phyloP scores from a whole-genome alignment of 257 asterid species.

The Solanum megistacrolobum region DNA sequence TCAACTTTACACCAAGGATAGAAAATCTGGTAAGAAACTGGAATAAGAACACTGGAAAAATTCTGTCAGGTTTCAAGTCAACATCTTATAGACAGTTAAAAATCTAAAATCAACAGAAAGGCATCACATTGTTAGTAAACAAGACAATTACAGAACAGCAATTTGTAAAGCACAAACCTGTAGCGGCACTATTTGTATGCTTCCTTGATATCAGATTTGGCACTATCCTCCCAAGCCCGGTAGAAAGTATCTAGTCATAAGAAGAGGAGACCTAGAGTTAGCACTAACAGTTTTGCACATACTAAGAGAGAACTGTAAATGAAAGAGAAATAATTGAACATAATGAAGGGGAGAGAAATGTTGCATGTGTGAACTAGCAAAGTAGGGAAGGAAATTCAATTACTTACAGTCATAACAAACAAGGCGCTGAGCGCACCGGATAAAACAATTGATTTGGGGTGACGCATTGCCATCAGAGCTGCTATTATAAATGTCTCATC shows the following conservation, averaged over 20 bases:
- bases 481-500: conserved; percentile 97
- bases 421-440: conserved; percentile 97
- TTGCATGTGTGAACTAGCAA: neutral
- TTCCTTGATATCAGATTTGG: conserved; percentile 94
- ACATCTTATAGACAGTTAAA: neutral
- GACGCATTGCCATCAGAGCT: conserved; percentile 99
- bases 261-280: conserved; percentile 4
- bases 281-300: neutral
- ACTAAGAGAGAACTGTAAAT: neutral
- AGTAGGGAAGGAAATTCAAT: neutral
- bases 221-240: conserved; percentile 96
- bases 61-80: neutral
- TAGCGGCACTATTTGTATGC: conserved; percentile 93
- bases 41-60: neutral
- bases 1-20: neutral
- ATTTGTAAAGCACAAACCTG: conserved; percentile 29
- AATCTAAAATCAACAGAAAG: neutral
- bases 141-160: neutral
- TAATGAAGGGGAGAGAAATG: neutral
- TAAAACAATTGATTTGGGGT: conserved; percentile 86
- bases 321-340: neutral
- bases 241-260: conserved; percentile 62
- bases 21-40: neutral
- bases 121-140: neutral
- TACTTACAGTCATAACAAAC: conserved; percentile 92